Base-by-base conservation (phyloP, 1,284 basidiomycete genomes). In the Leccinum ponderosum region DNA sequence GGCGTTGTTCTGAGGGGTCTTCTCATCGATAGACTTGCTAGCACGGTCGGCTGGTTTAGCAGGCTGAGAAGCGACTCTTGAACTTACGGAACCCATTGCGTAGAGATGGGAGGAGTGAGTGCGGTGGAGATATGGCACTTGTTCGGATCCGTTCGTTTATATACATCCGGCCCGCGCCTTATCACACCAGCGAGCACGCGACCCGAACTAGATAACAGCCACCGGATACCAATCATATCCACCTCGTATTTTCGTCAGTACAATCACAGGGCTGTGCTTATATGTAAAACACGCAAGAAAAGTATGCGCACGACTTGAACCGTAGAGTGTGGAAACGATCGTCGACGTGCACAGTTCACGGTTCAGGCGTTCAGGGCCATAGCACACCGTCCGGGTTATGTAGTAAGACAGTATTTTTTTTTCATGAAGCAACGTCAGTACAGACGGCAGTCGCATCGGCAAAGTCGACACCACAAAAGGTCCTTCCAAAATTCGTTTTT, bases 11-110 rank as follows among this genome's bases (percentile, higher is more conserved):
- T 35, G 6, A 17, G 12, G 12, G 4, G 42, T 25, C 61, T 73
- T 76, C 66, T 73, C 72, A 52, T 76, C 69, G 5, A 73, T 53
- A 9, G 65, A 71, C 57, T 59, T 64, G 56, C 62, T 61, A 14
- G 56, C 6, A 39, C 65, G 68, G 54, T 75, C 72, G 20, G 58
- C 17, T 11, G 55, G 55, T 50, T 37, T 69, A 50, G 31, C 20
- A 25, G 35, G 56, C 48, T 70, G 73, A 50, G 68, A 56, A 31
- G 63, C 53, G 57, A 64, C 65, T 57, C 63, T 76, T 4, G 72
- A 73, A 35, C 51, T 48, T 58, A 63, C 58, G 37, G 64, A 56
- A 39, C 72, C 72, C 72, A 73, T 73, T 47, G 57, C 58, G 57
- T 52, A 53, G 20, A 33, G 53, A 17, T 59, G 27, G 52, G 42